These are phyloP conservation scores for Aegilops bicornis DNA, from an alignment of 176 grass and related monocot genomes.

Conservation along the genomic window DNA sequence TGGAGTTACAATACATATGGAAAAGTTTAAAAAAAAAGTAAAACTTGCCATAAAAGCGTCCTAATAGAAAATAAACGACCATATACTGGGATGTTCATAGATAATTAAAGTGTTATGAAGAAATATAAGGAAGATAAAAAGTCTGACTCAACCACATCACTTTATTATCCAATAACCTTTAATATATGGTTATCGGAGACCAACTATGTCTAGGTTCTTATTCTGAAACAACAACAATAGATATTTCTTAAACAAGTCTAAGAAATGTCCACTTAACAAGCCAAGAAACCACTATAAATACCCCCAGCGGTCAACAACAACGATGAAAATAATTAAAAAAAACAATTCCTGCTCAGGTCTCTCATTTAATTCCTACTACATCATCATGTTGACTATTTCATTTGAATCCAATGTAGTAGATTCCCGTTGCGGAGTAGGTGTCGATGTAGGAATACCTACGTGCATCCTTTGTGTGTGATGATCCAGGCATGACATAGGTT, in stretches of 20 bases:
- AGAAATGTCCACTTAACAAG: not conserved
- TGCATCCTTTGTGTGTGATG: slow-evolving; percentile 31
- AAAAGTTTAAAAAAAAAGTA: too few relatives aligned
- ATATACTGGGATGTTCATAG: too few relatives aligned
- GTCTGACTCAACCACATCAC: not conserved
- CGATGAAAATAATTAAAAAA: not conserved
- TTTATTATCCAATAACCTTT: not conserved
- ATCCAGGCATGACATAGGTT: slow-evolving; percentile 33
- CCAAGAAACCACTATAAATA: not conserved
- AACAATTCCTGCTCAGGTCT: not conserved
- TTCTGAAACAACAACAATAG: not conserved
- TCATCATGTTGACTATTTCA: slow-evolving; percentile 7
- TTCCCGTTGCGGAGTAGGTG: not conserved
- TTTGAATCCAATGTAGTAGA: not conserved
- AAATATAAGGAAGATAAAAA: not conserved
- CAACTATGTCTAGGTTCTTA: not conserved
- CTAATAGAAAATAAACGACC: too few relatives aligned
- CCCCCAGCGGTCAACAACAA: not conserved
- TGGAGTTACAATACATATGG: too few relatives aligned
- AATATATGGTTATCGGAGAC: not conserved
- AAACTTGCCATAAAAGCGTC: too few relatives aligned
- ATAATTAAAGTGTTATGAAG: too few relatives aligned
- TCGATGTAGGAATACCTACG: not conserved
- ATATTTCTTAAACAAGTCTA: not conserved
- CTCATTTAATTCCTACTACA: slow-evolving; percentile 24